These are phyloP conservation scores for Ceratobasidium sp. DNA, from an alignment of 1,284 basidiomycete genomes.

Conservation along the genomic window DNA sequence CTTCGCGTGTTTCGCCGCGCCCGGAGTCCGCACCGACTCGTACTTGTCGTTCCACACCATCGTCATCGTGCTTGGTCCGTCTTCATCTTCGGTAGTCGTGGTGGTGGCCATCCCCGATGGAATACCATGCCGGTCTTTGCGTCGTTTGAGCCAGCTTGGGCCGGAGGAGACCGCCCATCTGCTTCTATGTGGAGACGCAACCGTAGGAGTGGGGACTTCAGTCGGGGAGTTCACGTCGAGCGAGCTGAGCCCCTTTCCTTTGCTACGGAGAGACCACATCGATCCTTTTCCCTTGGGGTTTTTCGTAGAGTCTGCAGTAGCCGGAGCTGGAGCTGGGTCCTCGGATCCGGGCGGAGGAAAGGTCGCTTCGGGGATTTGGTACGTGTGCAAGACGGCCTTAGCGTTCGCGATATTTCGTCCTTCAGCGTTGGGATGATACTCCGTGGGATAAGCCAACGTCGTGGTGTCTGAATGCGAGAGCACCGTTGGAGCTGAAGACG, in stretches of 20 bases:
- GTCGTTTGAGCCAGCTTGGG: slow-evolving; percentile 36
- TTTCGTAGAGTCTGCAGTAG: not conserved
- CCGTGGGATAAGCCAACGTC: slow-evolving; percentile 19
- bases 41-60: slow-evolving; percentile 41
- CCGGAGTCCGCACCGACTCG: not conserved
- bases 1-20: not conserved
- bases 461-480: too few species aligned
- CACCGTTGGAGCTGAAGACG: not conserved
- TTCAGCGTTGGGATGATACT: slow-evolving; percentile 26
- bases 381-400: slow-evolving; percentile 39
- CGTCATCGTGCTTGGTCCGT: slow-evolving; percentile 2
- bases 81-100: slow-evolving; percentile 10
- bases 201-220: slow-evolving; percentile 5
- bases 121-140: not conserved
- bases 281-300: slow-evolving; percentile 21
- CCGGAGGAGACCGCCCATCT: slow-evolving; percentile 29
- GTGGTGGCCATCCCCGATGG: too few species aligned
- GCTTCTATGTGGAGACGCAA: not conserved
- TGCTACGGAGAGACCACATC: slow-evolving; percentile 31
- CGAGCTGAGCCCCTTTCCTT: slow-evolving; percentile 21
- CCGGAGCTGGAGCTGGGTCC: not conserved
- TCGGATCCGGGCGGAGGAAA: slow-evolving; percentile 27
- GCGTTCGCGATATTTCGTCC: slow-evolving; percentile 27
- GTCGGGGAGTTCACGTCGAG: slow-evolving; percentile 33
- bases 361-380: slow-evolving; percentile 40